A percentile compares a stretch with the other conserved stretches of the same genome.
Evolutionary conservation across 805 yeast species (phyloP).

Genomic region (Wickerhamiella siamensis): DNA sequence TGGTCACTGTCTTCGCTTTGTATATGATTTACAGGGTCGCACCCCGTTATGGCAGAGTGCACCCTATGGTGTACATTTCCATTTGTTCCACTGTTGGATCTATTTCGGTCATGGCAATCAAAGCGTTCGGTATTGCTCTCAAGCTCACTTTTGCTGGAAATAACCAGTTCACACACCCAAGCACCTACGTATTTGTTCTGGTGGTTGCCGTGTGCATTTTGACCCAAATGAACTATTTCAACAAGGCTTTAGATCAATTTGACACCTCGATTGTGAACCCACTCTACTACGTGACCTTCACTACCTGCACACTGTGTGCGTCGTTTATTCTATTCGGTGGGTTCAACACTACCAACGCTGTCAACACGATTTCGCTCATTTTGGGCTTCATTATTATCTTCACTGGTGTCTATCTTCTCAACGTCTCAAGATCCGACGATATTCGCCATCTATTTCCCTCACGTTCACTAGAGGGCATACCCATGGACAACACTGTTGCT

Average conservation of each 20-base stretch:
- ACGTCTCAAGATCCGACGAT: slow-evolving; percentile 46
- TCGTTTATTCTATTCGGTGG: slow-evolving; percentile 78
- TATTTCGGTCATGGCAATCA: slow-evolving; percentile 79
- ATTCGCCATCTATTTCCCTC: slow-evolving; percentile 25
- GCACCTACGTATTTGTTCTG: slow-evolving; percentile 66
- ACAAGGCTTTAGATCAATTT: slow-evolving; percentile 84
- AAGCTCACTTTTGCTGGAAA: slow-evolving; percentile 72
- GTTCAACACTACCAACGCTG: slow-evolving; percentile 68
- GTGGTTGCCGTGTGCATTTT: slow-evolving; percentile 71
- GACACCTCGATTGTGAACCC: slow-evolving; percentile 90
- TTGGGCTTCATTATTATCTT: slow-evolving; percentile 80
- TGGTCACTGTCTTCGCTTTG: slow-evolving; percentile 52
- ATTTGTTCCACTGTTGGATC: slow-evolving; percentile 86
- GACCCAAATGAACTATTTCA: slow-evolving; percentile 88
- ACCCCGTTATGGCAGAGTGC: slow-evolving; percentile 62
- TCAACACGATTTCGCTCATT: slow-evolving; percentile 64
- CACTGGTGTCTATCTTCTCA: slow-evolving; percentile 72
- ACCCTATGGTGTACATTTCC: slow-evolving; percentile 80
- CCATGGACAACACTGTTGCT: slow-evolving; percentile 72
- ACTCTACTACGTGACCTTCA: slow-evolving; percentile 77
- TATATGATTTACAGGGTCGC: slow-evolving; percentile 75
- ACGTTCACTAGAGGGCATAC: slow-evolving; percentile 54
- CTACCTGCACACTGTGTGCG: slow-evolving; percentile 75
- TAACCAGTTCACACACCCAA: slow-evolving; percentile 73
- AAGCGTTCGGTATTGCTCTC: slow-evolving; percentile 85